Evolutionary conservation across 2,329 filamentous ascomycete genomes (phyloP).

Genomic region (Oidium heveae): DNA sequence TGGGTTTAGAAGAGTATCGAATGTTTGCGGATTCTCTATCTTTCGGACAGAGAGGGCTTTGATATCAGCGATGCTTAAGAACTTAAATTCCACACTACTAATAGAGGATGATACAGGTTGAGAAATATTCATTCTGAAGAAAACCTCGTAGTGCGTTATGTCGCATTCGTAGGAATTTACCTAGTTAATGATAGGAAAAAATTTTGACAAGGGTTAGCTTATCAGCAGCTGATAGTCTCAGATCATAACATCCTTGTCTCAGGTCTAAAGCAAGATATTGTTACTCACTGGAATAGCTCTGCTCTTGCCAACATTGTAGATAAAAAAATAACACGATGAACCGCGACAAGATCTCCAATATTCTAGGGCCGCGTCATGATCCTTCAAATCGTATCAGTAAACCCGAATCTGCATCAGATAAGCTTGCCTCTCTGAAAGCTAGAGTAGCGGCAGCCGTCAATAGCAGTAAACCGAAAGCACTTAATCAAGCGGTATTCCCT

Average conservation of each 20-base stretch:
- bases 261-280: too few species aligned
- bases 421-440: slow-evolving; percentile 54
- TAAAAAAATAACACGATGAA: slow-evolving; percentile 20
- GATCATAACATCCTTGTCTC: too few species aligned
- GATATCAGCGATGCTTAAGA: slow-evolving; percentile 63
- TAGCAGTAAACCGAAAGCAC: slow-evolving; percentile 20
- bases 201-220: background rate
- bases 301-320: background rate
- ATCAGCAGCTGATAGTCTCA: too few species aligned
- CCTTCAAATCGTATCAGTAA: slow-evolving; percentile 27
- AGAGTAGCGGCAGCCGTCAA: slow-evolving; percentile 52
- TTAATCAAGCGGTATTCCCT: slow-evolving; percentile 18
- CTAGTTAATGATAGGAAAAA: too few species aligned
- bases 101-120: slow-evolving; percentile 68
- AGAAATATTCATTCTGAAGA: slow-evolving; percentile 35
- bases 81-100: slow-evolving; percentile 69
- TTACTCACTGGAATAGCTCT: too few species aligned
- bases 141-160: background rate
- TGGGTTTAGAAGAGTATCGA: slow-evolving; percentile 75
- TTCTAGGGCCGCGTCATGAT: slow-evolving; percentile 31
- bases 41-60: slow-evolving; percentile 73
- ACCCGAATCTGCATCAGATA: slow-evolving; percentile 31
- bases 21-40: slow-evolving; percentile 83
- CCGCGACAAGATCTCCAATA: slow-evolving; percentile 21
- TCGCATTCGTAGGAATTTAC: background rate